Conservation (phyloP, 225 moss, liverwort and hornwort genomes). For the Pseudoscleropodium purum region DNA sequence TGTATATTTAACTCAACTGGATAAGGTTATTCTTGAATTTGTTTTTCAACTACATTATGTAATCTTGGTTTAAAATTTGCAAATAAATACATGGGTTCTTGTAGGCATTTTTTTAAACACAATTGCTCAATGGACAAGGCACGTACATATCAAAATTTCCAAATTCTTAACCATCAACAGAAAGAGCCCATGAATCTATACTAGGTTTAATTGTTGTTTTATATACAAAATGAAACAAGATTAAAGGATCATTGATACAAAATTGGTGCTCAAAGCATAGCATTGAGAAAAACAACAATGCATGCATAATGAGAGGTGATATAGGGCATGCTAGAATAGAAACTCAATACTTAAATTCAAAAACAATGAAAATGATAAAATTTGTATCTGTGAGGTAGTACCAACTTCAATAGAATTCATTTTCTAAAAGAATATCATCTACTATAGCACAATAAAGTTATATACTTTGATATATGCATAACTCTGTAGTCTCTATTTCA, state of each 20-base stretch:
- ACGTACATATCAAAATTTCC: not conserved
- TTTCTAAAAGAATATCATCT: no score
- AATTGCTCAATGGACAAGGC: fast-evolving
- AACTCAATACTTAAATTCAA: no score
- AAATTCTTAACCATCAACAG: not conserved
- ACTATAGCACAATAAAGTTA: no score
- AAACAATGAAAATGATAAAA: no score
- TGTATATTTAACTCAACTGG: fast-evolving
- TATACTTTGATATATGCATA: no score
- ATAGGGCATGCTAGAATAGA: no score
- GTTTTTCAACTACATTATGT: not conserved
- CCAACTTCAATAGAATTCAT: no score
- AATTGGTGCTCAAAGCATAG: not conserved
- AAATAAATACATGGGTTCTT: not conserved
- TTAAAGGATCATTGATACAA: not conserved
- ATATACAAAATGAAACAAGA: not conserved
- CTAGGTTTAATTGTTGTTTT: not conserved
- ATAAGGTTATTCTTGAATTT: not conserved
- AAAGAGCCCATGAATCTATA: fast-evolving
- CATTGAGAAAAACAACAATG: not conserved
- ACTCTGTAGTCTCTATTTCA: no score
- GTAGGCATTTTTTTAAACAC: not conserved
- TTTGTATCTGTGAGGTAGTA: no score
- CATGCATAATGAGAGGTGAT: not conserved
- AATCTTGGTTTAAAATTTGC: not conserved